Evolutionary conservation across 495 filamentous ascomycete genomes (phyloP), one percentile per base, ranked within the genome.

Genomic region (Cryomyces antarcticus): DNA sequence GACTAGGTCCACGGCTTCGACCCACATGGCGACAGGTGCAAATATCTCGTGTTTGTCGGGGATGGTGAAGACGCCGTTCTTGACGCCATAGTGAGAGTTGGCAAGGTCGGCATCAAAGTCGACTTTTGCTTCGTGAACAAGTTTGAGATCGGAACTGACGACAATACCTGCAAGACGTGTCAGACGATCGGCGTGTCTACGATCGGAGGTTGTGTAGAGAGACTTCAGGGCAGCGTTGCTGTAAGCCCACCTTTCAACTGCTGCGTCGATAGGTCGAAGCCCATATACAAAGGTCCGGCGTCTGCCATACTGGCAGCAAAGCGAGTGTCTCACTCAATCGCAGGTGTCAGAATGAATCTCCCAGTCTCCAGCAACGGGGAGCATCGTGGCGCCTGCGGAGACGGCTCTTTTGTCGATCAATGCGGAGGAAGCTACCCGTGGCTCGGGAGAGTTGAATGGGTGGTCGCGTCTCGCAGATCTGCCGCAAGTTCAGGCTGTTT

Each of bases 181-280:
- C 28, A 13, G 24, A 5, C 29, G 24, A 30, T 10, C 13, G n/a
- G 17, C 7, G 1, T 5, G 24, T 28, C 38, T 55, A 17, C 46
- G 46, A 38, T 31, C 12, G 34, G 39, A 27, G 11, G 13, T 9
- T 30, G 11, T 17, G 11, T 6, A 28, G 28, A 43, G 12, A 24
- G 7, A 43, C 6, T 7, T 7, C 6, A 7, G 31, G 5, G 6
- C 6, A n/a, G 30, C 11, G n/a, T 1, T 29, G 6, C 30, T 5
- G 9, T 36, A 13, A 45, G 41, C 37, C 34, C 48, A 71, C 81
- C 83, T 69, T 97, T 97, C 28, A 95, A 67, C 57, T 94, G 86
- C 61, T 95, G 89, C 44, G 89, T 96, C 28, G 86, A 93, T 38
- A 97, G 80, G 59, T 97, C 88, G 57, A 95, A 88, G 36, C 88